These are phyloP conservation scores for Arthrinium puccinioides DNA, from an alignment of 2,329 filamentous ascomycete genomes.

Conservation along the genomic window DNA sequence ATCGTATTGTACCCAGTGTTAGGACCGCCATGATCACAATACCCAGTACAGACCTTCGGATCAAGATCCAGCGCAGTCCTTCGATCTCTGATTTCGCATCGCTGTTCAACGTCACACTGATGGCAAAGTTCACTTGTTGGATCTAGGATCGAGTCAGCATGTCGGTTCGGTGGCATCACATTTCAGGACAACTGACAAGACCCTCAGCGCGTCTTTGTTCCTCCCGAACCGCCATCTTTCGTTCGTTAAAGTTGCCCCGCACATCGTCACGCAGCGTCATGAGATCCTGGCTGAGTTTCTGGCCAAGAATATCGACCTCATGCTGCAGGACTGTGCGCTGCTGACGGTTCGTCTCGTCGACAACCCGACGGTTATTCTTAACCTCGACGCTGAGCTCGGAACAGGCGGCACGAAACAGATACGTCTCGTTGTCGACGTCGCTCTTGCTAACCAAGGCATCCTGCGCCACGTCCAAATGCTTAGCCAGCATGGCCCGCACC, in stretches of 20 bases:
- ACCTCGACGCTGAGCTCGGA: constrained; percentile 87
- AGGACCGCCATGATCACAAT: constrained; percentile 59
- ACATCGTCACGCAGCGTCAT: constrained; percentile 78
- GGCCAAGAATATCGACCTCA: constrained; percentile 86
- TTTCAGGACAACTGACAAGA: constrained; percentile 56
- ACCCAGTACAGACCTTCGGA: constrained; percentile 55
- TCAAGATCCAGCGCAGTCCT: constrained; percentile 78
- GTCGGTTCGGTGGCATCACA: not conserved
- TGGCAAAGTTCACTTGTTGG: constrained; percentile 94
- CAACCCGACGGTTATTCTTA: constrained; percentile 65
- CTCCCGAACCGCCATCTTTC: constrained; percentile 84
- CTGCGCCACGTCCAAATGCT: constrained; percentile 76
- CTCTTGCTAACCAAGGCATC: constrained; percentile 79
- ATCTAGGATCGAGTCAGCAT: constrained; percentile 56
- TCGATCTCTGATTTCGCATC: constrained; percentile 92
- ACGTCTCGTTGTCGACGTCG: constrained; percentile 90
- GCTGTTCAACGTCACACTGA: constrained; percentile 81
- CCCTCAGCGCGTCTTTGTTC: constrained; percentile 82
- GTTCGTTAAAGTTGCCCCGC: constrained; percentile 93
- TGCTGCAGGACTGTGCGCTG: constrained; percentile 84
- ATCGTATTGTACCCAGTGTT: constrained; percentile 52
- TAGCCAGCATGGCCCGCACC: constrained; percentile 66
- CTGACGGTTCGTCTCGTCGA: constrained; percentile 74
- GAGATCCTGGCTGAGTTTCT: constrained; percentile 78
- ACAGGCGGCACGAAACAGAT: constrained; percentile 89